phyloP scores from a whole-genome alignment of 2,329 filamentous ascomycete species.

The Pestalotiopsis sp. region DNA sequence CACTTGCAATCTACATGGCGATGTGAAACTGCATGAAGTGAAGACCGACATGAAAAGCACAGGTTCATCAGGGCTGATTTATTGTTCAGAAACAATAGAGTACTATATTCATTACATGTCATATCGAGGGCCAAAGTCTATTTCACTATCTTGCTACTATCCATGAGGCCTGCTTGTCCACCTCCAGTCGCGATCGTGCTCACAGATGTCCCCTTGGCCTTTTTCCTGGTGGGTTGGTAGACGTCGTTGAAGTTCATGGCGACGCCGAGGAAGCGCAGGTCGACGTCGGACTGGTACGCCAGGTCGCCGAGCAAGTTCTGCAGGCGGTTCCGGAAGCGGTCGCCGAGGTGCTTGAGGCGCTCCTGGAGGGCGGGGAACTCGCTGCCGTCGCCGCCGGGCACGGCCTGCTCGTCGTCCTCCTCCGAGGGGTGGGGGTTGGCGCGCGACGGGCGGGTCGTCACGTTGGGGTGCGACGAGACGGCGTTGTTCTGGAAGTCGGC shows the following conservation, averaged over 20 bases:
- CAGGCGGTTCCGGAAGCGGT: constrained; percentile 76
- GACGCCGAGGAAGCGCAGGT: constrained; percentile 93
- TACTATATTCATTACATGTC: not conserved
- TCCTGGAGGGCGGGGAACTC: constrained; percentile 76
- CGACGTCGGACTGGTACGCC: constrained; percentile 89
- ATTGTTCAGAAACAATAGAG: not conserved
- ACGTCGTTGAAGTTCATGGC: constrained; percentile 99
- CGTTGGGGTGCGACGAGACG: constrained; percentile 34
- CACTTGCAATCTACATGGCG: not conserved
- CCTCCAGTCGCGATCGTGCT: not conserved
- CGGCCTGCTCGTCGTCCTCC: constrained; percentile 27
- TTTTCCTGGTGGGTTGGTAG: constrained; percentile 76
- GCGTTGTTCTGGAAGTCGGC: constrained; percentile 58
- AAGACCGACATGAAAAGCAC: not conserved
- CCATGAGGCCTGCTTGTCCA: not conserved
- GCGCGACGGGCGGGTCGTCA: constrained; percentile 23
- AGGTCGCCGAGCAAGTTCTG: constrained; percentile 86
- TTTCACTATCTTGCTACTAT: not conserved
- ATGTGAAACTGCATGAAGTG: not conserved
- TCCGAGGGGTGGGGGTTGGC: constrained; percentile 20
- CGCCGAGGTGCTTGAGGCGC: constrained; percentile 71
- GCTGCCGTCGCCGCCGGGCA: constrained; percentile 61
- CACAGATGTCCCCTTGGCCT: constrained; percentile 45
- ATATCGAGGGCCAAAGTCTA: not conserved
- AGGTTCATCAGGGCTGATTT: not conserved